phyloP scores from a whole-genome alignment of 75 land plant species.

The Selaginella tamariscina region DNA sequence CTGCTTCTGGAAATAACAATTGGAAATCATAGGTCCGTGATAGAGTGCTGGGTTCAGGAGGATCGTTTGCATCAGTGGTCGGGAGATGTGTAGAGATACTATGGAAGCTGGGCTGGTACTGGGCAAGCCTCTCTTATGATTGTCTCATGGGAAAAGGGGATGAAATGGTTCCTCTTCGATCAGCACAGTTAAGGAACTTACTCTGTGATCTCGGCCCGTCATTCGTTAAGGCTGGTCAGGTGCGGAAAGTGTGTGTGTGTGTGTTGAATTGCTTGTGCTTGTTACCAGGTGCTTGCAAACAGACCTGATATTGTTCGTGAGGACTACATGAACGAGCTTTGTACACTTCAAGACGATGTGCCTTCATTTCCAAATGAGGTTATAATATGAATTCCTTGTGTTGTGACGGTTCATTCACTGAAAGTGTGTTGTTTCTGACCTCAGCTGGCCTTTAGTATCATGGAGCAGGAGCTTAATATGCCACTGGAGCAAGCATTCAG shows the following conservation, averaged over 20 bases:
- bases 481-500: conserved; percentile 86
- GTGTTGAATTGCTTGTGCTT: neutral
- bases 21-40: conserved; percentile 45
- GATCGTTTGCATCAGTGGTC: conserved; percentile 43
- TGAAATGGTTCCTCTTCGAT: conserved; percentile 81
- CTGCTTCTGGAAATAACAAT: neutral
- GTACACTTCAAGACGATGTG: conserved; percentile 96
- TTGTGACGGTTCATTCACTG: neutral
- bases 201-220: conserved; percentile 91
- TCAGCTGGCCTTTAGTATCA: conserved; percentile 75
- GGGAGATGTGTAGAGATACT: conserved; percentile 82
- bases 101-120: conserved; percentile 73
- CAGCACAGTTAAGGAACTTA: conserved; percentile 69
- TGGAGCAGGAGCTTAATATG: conserved; percentile 75
- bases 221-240: conserved; percentile 98
- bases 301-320: conserved; percentile 94
- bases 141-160: conserved; percentile 70
- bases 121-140: conserved; percentile 72
- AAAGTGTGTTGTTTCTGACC: too few species aligned
- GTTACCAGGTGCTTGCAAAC: conserved; percentile 77
- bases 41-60: conserved; percentile 65
- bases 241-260: conserved; percentile 11
- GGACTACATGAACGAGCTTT: conserved; percentile 98
- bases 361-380: conserved; percentile 96
- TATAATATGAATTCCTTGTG: neutral